Percentiles rank a stretch among this genome's conserved stretches.
These are phyloP conservation scores for Trichoderma brevicompactum DNA, from an alignment of 2,329 filamentous ascomycete species.

Conservation along the genomic window DNA sequence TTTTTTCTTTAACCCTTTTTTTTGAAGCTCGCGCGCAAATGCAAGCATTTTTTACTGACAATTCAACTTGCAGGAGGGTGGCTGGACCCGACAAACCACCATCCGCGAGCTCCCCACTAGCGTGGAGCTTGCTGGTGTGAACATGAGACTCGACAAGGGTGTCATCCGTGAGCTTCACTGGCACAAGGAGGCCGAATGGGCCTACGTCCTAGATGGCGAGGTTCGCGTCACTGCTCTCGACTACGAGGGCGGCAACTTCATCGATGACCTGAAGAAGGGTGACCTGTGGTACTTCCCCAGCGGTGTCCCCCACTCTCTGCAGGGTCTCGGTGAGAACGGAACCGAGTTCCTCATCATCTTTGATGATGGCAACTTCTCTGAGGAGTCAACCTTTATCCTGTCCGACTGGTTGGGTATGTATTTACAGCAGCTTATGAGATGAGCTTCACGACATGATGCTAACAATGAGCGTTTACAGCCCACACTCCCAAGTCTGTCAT, in stretches of 20 bases:
- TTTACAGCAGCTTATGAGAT: no score
- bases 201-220: slow-evolving; percentile 71
- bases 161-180: slow-evolving; percentile 79
- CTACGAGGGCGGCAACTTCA: slow-evolving; percentile 74
- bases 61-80: slow-evolving; percentile 60
- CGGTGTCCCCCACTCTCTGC: slow-evolving; percentile 76
- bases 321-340: slow-evolving; percentile 69
- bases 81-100: slow-evolving; percentile 77
- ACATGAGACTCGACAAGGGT: slow-evolving; percentile 75
- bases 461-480: slow-evolving; percentile 45
- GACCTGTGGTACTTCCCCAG: slow-evolving; percentile 83
- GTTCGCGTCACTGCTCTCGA: slow-evolving; percentile 75
- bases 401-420: slow-evolving; percentile 70
- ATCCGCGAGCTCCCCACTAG: slow-evolving; percentile 66
- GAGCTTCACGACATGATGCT: neutral
- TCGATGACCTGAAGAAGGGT: slow-evolving; percentile 75
- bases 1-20: neutral
- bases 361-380: slow-evolving; percentile 56
- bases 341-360: slow-evolving; percentile 56
- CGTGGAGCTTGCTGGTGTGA: slow-evolving; percentile 74
- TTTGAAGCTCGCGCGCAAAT: neutral
- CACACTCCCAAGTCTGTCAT: slow-evolving; percentile 74
- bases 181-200: slow-evolving; percentile 83
- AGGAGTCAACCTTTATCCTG: slow-evolving; percentile 71
- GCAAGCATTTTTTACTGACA: neutral